These are phyloP conservation scores for Thermochaetoides thermophila DNA, from an alignment of 495 filamentous ascomycete species.

Conservation along the genomic window DNA sequence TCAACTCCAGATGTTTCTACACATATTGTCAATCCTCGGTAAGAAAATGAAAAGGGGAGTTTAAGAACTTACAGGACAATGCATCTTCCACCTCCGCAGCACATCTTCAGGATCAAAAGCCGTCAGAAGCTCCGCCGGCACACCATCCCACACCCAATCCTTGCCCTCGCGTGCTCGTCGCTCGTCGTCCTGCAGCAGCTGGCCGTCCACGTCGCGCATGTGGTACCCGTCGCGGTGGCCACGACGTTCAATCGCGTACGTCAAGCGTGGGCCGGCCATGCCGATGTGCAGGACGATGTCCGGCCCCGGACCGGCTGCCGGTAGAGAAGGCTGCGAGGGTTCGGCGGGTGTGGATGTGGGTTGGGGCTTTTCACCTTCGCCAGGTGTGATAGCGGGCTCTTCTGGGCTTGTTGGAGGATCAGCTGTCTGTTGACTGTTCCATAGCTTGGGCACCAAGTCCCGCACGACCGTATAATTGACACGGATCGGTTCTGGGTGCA, in stretches of 20 bases:
- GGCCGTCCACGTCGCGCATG: constrained; percentile 51
- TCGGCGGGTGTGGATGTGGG: no score
- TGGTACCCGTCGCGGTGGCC: constrained; percentile 66
- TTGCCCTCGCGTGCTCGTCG: constrained; percentile 3
- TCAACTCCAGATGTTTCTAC: constrained; percentile 35
- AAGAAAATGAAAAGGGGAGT: not conserved
- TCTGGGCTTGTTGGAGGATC: no score
- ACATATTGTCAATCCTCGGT: not conserved
- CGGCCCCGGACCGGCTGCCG: no score
- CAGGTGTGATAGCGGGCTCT: not conserved
- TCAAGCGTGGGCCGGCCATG: constrained; percentile 54
- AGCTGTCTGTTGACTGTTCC: no score
- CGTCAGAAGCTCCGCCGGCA: constrained; percentile 32
- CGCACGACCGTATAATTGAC: constrained; percentile 56
- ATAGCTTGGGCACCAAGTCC: constrained; percentile 45
- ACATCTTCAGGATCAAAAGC: constrained; percentile 40
- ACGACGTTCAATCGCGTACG: constrained; percentile 54
- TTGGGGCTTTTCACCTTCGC: not conserved
- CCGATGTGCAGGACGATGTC: constrained; percentile 68
- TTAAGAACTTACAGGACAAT: constrained; percentile 16
- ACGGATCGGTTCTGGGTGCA: constrained; percentile 49
- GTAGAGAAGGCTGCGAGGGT: no score
- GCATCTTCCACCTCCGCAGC: constrained; percentile 36
- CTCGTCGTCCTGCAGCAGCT: constrained; percentile 35
- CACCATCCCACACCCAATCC: constrained; percentile 30